Evolutionary conservation across 768 basidiomycete species (phyloP).

Genomic region (Suillus clintonianus): DNA sequence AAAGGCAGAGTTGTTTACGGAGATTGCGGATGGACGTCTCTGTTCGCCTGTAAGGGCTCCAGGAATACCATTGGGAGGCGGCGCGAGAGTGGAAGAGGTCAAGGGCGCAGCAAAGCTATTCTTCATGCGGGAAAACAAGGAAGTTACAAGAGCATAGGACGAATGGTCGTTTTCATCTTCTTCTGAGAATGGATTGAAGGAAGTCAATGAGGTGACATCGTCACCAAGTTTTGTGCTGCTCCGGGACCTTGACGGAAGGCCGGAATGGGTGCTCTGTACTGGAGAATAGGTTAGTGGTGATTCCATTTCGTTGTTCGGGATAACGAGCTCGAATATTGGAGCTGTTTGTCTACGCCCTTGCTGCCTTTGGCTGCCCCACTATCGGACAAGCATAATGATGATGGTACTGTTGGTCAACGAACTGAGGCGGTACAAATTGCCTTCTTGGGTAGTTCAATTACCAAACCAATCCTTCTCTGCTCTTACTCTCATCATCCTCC

Average conservation of each 20-base stretch:
- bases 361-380: neutral
- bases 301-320: constrained; percentile 31
- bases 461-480: neutral
- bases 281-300: constrained; percentile 31
- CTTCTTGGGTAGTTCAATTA: neutral
- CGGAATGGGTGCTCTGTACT: constrained; percentile 33
- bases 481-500: neutral
- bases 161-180: constrained; percentile 90
- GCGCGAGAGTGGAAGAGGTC: constrained; percentile 46
- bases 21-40: constrained; percentile 58
- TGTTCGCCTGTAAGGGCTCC: constrained; percentile 43
- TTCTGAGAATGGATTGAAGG: constrained; percentile 91
- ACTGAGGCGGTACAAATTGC: neutral
- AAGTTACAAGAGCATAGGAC: constrained; percentile 81
- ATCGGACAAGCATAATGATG: neutral
- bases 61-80: constrained; percentile 34
- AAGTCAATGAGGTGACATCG: constrained; percentile 76
- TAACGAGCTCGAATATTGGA: neutral
- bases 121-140: constrained; percentile 79
- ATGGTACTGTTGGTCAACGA: neutral
- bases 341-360: neutral
- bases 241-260: constrained; percentile 57
- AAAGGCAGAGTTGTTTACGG: constrained; percentile 44
- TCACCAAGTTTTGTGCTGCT: constrained; percentile 58
- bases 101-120: constrained; percentile 73